Conservation (phyloP, 768 basidiomycete species). For the Hortiboletus campestris region DNA sequence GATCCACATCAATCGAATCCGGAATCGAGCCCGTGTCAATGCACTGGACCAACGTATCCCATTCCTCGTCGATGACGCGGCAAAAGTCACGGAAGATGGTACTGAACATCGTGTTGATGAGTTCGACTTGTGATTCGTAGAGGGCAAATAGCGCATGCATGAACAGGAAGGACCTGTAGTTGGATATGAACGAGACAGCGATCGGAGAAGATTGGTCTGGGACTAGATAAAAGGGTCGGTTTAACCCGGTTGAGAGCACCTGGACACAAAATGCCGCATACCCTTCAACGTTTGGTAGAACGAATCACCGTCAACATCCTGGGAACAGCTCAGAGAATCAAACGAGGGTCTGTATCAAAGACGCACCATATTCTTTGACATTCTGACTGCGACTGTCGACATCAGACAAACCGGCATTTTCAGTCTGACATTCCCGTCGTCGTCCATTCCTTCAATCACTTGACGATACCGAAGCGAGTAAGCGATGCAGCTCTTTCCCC, state of each 20-base stretch:
- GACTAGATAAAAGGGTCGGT: constrained; percentile 4
- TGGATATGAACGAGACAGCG: constrained; percentile 16
- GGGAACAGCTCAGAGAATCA: not conserved
- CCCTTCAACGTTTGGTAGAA: constrained; percentile 5
- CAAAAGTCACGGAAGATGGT: constrained; percentile 24
- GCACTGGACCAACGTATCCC: constrained; percentile 19
- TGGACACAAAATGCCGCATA: not conserved
- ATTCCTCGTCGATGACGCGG: constrained; percentile 19
- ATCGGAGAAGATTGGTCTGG: constrained; percentile 16
- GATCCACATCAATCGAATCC: constrained; percentile 8
- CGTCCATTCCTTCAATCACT: constrained; percentile 9
- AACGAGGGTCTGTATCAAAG: not conserved
- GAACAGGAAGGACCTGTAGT: constrained; percentile 23
- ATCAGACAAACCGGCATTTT: constrained; percentile 18
- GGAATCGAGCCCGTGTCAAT: constrained; percentile 17
- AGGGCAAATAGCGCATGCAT: constrained; percentile 23
- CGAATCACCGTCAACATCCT: constrained; percentile 17
- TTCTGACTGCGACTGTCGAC: constrained; percentile 23
- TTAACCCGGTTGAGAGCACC: too few species aligned
- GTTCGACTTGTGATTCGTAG: constrained; percentile 18
- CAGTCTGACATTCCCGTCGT: constrained; percentile 9
- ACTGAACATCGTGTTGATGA: constrained; percentile 23
- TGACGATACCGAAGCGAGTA: constrained; percentile 20
- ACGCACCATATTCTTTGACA: constrained; percentile 20
- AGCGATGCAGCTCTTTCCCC: constrained; percentile 19